Evolutionary conservation across 2,329 filamentous ascomycete genomes (phyloP).

Genomic region (Colletotrichum gloeosporioides): DNA sequence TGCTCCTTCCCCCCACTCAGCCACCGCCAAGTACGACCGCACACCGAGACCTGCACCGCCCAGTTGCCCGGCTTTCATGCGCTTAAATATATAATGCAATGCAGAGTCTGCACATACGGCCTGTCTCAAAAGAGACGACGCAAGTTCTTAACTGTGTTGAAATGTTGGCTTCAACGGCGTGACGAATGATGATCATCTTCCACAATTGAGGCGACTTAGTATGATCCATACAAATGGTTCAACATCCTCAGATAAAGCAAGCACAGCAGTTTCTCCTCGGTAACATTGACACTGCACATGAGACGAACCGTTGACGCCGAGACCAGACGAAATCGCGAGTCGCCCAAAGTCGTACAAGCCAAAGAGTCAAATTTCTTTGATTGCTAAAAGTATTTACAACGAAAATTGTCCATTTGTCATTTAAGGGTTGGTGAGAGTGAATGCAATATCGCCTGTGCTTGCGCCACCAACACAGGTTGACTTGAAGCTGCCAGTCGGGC

Average conservation of each 20-base stretch:
- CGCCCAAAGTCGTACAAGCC: background rate
- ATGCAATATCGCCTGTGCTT: slow-evolving; percentile 48
- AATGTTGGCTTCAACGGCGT: too few species aligned
- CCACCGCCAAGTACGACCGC: background rate
- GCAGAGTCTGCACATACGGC: background rate
- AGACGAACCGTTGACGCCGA: background rate
- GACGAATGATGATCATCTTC: too few species aligned
- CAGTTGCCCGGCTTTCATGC: background rate
- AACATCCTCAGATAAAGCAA: background rate
- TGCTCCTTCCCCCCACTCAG: background rate
- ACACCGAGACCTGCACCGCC: background rate
- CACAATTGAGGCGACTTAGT: background rate
- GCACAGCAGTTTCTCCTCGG: background rate
- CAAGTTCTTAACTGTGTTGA: too few species aligned
- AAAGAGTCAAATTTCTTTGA: background rate
- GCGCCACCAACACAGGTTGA: slow-evolving; percentile 53
- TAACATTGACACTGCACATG: background rate
- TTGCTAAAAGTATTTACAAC: background rate
- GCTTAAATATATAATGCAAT: background rate
- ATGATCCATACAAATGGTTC: background rate
- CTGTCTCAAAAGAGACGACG: too few species aligned
- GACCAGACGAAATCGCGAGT: background rate
- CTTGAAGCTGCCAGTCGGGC: slow-evolving; percentile 52
- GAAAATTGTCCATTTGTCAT: background rate
- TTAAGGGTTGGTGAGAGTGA: slow-evolving; percentile 33